Conservation (phyloP, 2,329 filamentous ascomycete genomes). For the Coniochaeta prunicola region DNA sequence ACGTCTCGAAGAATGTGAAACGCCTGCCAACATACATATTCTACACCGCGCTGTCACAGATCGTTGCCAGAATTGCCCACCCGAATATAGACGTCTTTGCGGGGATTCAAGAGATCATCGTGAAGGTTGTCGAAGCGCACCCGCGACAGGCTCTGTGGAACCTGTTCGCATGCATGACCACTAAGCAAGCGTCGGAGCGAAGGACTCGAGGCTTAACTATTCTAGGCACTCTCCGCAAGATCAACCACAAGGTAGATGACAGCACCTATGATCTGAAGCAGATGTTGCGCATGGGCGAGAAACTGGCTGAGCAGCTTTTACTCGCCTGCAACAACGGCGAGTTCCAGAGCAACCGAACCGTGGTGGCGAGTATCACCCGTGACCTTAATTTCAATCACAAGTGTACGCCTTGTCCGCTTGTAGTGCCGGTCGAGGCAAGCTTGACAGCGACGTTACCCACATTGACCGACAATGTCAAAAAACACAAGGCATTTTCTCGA, state of each 20-base stretch:
- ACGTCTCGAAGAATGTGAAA: constrained; percentile 71
- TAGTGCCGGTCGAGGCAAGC: constrained; percentile 81
- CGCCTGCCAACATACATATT: constrained; percentile 70
- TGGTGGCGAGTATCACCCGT: constrained; percentile 63
- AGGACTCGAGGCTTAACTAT: constrained; percentile 44
- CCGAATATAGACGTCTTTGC: constrained; percentile 71
- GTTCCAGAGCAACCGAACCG: constrained; percentile 62
- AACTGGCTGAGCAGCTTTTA: constrained; percentile 74
- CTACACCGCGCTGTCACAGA: constrained; percentile 79
- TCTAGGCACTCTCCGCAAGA: constrained; percentile 38
- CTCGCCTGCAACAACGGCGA: constrained; percentile 69
- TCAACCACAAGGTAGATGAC: constrained; percentile 44
- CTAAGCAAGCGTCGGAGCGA: constrained; percentile 63
- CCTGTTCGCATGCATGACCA: constrained; percentile 78
- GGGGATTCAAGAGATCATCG: constrained; percentile 69
- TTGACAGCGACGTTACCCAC: constrained; percentile 76
- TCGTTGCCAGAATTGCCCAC: constrained; percentile 93
- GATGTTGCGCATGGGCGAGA: constrained; percentile 72
- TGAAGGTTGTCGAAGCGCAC: constrained; percentile 78
- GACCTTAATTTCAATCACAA: constrained; percentile 82
- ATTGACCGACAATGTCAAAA: constrained; percentile 62
- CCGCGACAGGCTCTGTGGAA: constrained; percentile 91
- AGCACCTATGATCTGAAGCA: constrained; percentile 54
- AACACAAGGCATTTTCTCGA: constrained; percentile 79
- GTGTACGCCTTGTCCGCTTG: constrained; percentile 72